phyloP scores from a whole-genome alignment of 225 moss, liverwort and hornwort species.

The Straminergon stramineum region DNA sequence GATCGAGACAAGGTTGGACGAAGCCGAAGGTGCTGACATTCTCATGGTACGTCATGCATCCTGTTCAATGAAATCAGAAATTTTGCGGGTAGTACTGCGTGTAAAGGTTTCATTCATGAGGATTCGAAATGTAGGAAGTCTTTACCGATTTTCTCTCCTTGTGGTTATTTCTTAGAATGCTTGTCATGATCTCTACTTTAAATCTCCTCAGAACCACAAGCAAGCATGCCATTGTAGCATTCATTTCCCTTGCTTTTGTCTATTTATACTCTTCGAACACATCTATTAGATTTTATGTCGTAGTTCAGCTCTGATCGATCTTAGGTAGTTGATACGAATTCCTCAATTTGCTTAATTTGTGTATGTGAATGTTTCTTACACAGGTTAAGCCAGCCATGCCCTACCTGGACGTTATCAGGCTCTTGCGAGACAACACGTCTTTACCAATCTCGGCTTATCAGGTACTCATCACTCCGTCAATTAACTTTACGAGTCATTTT shows the following conservation, averaged over 20 bases:
- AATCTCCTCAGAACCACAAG: neutral
- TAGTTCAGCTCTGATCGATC: neutral
- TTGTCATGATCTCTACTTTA: neutral
- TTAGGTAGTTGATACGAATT: neutral
- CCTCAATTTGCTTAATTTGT: neutral
- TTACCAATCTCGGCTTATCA: conserved; percentile 95
- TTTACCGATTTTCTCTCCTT: neutral
- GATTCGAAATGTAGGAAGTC: neutral
- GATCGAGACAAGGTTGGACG: conserved; percentile 81
- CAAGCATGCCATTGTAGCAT: neutral
- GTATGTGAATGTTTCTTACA: neutral
- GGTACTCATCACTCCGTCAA: conserved; percentile 13
- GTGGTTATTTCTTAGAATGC: neutral
- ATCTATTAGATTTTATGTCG: neutral
- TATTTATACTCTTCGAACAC: neutral
- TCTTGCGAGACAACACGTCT: conserved; percentile 80
- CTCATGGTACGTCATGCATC: conserved; percentile 51
- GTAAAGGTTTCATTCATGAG: neutral
- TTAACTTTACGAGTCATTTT: neutral
- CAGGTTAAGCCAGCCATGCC: conserved; percentile 98
- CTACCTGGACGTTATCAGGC: conserved; percentile 86
- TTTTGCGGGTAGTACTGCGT: neutral
- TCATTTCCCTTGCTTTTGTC: neutral
- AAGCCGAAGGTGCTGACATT: conserved; percentile 96
- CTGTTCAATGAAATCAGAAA: neutral